Base-by-base conservation (phyloP, 2,329 filamentous ascomycete genomes). In the Phoma sp. region DNA sequence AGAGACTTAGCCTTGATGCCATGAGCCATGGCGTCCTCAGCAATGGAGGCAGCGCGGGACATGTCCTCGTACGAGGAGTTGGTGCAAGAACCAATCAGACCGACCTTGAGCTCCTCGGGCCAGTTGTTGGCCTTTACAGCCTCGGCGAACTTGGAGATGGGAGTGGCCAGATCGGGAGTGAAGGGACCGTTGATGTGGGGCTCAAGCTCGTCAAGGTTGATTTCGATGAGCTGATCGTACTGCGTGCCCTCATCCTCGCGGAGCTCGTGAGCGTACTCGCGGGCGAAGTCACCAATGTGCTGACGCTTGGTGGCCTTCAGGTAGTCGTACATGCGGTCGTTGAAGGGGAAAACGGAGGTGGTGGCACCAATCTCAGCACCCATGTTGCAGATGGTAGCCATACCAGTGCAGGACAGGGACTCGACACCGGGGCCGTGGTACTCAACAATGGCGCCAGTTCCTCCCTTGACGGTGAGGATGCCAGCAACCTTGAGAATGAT, bases 161-260 rank as follows among this genome's bases (percentile, higher is more conserved):
- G 95, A 7, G 95, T 98, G 51, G 92, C 93, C 80, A 99, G 84
- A 86, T 99, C 95, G 58, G 95, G 95, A 25, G 95, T 99, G 86
- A 98, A 98, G 62, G 95, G 95, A 64, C 95, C 95, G 83, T 99
- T 99, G 82, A 99, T 92, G 77, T 98, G 91, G 65, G 95, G 95
- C 83, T 99, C 95, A 43, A 99, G 89, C 79, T 93, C 90, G 55
- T 86, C 89, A 50, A 99, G 86, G 83, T 99, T 93, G 80, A 99
- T 91, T 81, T 97, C 93, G 71, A 98, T 91, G 65, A 97, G 79
- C 80, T 98, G 85, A 78, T 99, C 95, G 78, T 98, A 99, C 79
- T 98, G 88, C 65, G 91, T 90, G 66, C 91, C 91, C 79, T 96
- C 83, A 67, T 99, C 95, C 74, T 90, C 88, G 56, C 85, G 86